phyloP scores from a whole-genome alignment of 2,329 filamentous ascomycete genomes.

The Aspergillus pseudonomiae region DNA sequence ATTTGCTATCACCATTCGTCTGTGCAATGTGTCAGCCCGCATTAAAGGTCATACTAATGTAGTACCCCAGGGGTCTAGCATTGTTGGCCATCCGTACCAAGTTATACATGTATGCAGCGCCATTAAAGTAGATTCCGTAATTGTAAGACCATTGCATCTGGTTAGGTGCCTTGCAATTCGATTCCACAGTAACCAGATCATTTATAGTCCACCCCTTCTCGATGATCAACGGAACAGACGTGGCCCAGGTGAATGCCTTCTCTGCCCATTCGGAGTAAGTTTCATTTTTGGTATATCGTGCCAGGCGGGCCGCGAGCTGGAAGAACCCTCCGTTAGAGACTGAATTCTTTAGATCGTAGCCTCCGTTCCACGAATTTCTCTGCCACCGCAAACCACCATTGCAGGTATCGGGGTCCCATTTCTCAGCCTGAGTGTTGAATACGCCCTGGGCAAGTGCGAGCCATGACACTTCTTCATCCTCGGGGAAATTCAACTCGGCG shows the following conservation, averaged over 20 bases:
- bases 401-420: constrained; percentile 71
- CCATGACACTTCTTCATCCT: constrained; percentile 67
- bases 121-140: constrained; percentile 58
- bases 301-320: constrained; percentile 35
- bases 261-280: constrained; percentile 65
- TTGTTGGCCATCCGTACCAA: constrained; percentile 36
- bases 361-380: constrained; percentile 36
- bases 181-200: constrained; percentile 57
- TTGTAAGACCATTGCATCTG: constrained; percentile 63
- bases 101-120: constrained; percentile 62
- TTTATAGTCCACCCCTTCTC: constrained; percentile 53
- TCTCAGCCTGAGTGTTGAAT: constrained; percentile 73
- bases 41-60: neutral
- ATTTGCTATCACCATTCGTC: constrained; percentile 49
- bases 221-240: constrained; percentile 53
- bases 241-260: constrained; percentile 64
- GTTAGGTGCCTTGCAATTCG: constrained; percentile 56
- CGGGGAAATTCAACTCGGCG: constrained; percentile 50
- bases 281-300: constrained; percentile 34
- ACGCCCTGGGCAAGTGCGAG: constrained; percentile 77
- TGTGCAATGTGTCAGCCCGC: constrained; percentile 15
- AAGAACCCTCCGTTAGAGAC: constrained; percentile 40
- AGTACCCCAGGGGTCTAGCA: neutral
- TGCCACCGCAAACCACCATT: constrained; percentile 65
- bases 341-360: constrained; percentile 38